Evolutionary conservation across 1,284 basidiomycete species (phyloP), one percentile per base, ranked within the genome.

Genomic region (Entoloma clypeatum): DNA sequence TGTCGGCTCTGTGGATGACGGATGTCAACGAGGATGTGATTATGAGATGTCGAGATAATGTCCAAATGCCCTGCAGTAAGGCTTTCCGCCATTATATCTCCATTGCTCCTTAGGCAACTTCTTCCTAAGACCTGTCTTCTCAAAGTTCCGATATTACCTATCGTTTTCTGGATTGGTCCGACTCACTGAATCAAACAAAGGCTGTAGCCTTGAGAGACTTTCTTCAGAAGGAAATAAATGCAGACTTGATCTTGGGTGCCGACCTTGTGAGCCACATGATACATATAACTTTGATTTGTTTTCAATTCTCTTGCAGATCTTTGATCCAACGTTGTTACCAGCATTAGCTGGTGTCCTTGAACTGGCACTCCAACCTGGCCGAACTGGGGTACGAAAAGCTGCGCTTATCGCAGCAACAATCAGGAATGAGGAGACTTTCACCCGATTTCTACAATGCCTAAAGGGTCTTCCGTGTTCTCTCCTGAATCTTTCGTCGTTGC

Each of bases 1-100:
- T 49, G 17, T 51, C 59, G 2, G 59, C 58, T 7, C 43, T 85
- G n/a, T 77, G 69, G 59, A 54, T 88, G 39, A 84, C 82, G 0
- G 85, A 89, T 52, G 65, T 75, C 8, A 75, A 83, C 51, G 70
- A 77, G 2, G 60, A 68, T n/a, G 86, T 86, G 2, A 67, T 89
- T n/a, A 53, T 52, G 8, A 68, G 77, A 31, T 88, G 83, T 57
- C 59, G 61, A 14, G 57, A 68, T 6, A 89, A 89, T 53, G 29
- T 81, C 2, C 57, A 51, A 13, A 57, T 88, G 29, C 60, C 73
- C 3, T 86, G 81, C 56, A 89, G 86, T 87, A 56, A 54, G 80
- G 60, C 7, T 39, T 16, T 32, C 30, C 22, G 9, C 21, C 25
- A 29, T 37, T 11, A 21, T 27, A 18, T 7, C 7, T 29, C n/a